These are phyloP conservation scores for Cryoendolithus antarcticus DNA, from an alignment of 2,329 filamentous ascomycete genomes.

Conservation along the genomic window DNA sequence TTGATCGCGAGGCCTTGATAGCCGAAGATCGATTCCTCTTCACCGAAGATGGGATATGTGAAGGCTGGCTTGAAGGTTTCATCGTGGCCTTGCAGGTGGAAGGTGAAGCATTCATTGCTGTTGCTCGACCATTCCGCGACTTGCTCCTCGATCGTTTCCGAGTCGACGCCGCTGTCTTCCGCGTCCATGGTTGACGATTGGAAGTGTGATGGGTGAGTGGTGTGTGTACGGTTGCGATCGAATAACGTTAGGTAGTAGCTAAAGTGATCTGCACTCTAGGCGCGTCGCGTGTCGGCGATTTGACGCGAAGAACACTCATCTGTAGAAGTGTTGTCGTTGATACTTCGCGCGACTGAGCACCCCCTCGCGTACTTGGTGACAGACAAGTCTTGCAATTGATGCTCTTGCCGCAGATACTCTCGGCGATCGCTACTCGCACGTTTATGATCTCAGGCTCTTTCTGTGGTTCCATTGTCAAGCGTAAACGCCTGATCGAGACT, in stretches of 20 bases:
- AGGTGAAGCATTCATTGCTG: conserved; percentile 49
- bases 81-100: conserved; percentile 46
- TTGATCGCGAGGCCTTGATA: conserved; percentile 71
- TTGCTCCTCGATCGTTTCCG: conserved; percentile 14
- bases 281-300: background rate
- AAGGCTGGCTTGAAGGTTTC: conserved; percentile 66
- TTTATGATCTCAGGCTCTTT: too few species aligned
- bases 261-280: background rate
- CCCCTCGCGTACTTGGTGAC: too few species aligned
- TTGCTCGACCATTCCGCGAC: conserved; percentile 39
- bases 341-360: background rate
- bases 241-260: background rate
- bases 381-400: too few species aligned
- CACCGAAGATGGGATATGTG: conserved; percentile 84
- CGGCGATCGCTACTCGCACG: too few species aligned
- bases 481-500: too few species aligned
- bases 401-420: too few species aligned
- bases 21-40: conserved; percentile 85
- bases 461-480: too few species aligned
- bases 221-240: background rate
- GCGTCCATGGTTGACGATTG: background rate
- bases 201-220: background rate
- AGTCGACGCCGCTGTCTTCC: conserved; percentile 16
- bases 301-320: background rate
- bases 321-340: conserved; percentile 1